Evolutionary conservation across 495 filamentous ascomycete species (phyloP), one percentile per base, ranked within the genome.

Genomic region (Penicillium paxilli): DNA sequence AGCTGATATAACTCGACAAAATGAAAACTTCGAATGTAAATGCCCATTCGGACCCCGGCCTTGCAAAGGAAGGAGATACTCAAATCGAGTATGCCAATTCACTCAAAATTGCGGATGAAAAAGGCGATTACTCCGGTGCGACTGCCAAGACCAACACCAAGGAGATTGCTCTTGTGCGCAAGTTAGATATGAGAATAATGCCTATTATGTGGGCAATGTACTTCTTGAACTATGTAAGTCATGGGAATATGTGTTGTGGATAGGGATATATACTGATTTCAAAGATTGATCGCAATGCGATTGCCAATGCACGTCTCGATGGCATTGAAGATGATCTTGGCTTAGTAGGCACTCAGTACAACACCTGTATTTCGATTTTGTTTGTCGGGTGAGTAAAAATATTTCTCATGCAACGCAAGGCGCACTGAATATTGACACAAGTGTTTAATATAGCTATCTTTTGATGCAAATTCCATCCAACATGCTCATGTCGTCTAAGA

Each of bases 391-490:
- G 72, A 46, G 59, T 11, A 2, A 38, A 5, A 38, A 38, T 4
- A 19, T 19, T 9, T 1, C 8, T 38, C 4, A 38, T 6, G 2
- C 16, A 12, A 38, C 1, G n/a, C 11, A 0, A 38, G 35, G 35
- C 16, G 17, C n/a, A 19, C 16, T 38, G 4, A 7, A 38, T 2
- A 38, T 16, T 38, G n/a, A 38, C n/a, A 16, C 35, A 38, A 5
- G 12, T 4, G 5, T 6, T 38, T 17, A 17, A 4, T n/a, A 17
- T 67, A 71, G 70, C 2, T 80, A 80, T 58, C 52, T 80, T 8
- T 57, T 80, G 12, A 78, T 79, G 72, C 77, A 80, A 62, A 65
- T 85, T n/a, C 81, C 81, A 1, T 82, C 78, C 3, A 85, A 84
- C 48, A 62, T 83, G 20, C 74, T 82, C 47, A 62, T 84, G 17